phyloP scores from a whole-genome alignment of 768 basidiomycete species.

The Lactarius hatsudake region DNA sequence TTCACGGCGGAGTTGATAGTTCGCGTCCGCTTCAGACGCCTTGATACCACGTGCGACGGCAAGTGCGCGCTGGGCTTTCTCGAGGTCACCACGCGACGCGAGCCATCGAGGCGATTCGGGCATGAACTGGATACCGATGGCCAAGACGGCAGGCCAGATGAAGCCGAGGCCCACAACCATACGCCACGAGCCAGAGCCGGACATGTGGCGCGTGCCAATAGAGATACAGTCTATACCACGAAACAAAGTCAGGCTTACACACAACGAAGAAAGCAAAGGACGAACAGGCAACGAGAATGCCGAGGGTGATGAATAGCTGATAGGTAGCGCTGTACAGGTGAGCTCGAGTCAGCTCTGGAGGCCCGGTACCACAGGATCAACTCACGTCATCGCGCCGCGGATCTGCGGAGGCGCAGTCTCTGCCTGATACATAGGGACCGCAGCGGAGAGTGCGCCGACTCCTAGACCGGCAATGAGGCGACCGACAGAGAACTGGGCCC shows the following conservation, averaged over 20 bases:
- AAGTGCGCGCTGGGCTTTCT: slow-evolving; percentile 50
- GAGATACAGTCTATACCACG: slow-evolving; percentile 51
- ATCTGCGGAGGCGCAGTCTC: slow-evolving; percentile 72
- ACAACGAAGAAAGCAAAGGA: slow-evolving; percentile 11
- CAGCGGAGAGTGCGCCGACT: slow-evolving; percentile 65
- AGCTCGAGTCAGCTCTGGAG: slow-evolving; percentile 31
- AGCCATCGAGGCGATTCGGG: slow-evolving; percentile 54
- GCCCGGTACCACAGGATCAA: background rate
- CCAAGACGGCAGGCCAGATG: slow-evolving; percentile 59
- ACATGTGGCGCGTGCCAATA: slow-evolving; percentile 57
- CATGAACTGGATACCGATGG: slow-evolving; percentile 65
- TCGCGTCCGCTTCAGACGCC: slow-evolving; percentile 37
- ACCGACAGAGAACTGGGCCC: slow-evolving; percentile 69
- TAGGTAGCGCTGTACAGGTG: slow-evolving; percentile 41
- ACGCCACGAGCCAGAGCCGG: slow-evolving; percentile 55
- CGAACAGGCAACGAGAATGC: slow-evolving; percentile 64
- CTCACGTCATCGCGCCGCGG: slow-evolving; percentile 57
- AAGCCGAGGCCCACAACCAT: slow-evolving; percentile 59
- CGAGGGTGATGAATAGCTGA: slow-evolving; percentile 66
- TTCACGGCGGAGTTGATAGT: slow-evolving; percentile 46
- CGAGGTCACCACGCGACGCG: slow-evolving; percentile 43
- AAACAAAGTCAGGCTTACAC: background rate
- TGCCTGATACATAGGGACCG: slow-evolving; percentile 56
- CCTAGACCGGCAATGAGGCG: slow-evolving; percentile 64
- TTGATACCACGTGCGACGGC: slow-evolving; percentile 50